A percentile compares a stretch with the other conserved stretches of the same genome.
Evolutionary conservation across 2,329 filamentous ascomycete species (phyloP).

Genomic region (Botrytis sinoallii): DNA sequence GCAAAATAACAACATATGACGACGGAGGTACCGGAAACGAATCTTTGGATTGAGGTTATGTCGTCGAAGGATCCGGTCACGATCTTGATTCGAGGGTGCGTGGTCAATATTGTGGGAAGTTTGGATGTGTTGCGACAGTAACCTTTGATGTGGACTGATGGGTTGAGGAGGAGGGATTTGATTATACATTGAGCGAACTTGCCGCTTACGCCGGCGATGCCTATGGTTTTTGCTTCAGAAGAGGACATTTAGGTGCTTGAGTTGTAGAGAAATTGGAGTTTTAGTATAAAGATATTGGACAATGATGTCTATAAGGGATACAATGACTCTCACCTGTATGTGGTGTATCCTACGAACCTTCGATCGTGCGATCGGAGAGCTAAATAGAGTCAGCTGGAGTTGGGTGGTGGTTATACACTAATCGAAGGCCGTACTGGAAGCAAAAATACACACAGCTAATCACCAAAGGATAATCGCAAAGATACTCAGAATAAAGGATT

Average conservation of each 20-base stretch:
- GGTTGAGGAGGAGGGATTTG: background rate
- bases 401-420: too few relatives aligned
- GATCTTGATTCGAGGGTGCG: background rate
- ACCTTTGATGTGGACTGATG: background rate
- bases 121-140: background rate
- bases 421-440: too few relatives aligned
- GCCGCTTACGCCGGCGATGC: background rate
- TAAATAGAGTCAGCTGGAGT: too few relatives aligned
- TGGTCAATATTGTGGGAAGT: background rate
- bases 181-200: background rate
- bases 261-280: background rate
- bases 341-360: too few relatives aligned
- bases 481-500: too few relatives aligned
- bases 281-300: background rate
- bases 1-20: background rate
- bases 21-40: background rate
- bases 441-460: too few relatives aligned
- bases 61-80: background rate
- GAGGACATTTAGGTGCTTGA: background rate
- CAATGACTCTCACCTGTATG: too few relatives aligned
- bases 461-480: too few relatives aligned
- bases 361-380: too few relatives aligned
- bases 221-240: background rate
- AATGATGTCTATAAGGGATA: background rate
- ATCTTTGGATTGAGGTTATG: background rate